These are phyloP conservation scores for Backusella australiensis DNA, from an alignment of 192 early-diverging fungal species.

Conservation along the genomic window DNA sequence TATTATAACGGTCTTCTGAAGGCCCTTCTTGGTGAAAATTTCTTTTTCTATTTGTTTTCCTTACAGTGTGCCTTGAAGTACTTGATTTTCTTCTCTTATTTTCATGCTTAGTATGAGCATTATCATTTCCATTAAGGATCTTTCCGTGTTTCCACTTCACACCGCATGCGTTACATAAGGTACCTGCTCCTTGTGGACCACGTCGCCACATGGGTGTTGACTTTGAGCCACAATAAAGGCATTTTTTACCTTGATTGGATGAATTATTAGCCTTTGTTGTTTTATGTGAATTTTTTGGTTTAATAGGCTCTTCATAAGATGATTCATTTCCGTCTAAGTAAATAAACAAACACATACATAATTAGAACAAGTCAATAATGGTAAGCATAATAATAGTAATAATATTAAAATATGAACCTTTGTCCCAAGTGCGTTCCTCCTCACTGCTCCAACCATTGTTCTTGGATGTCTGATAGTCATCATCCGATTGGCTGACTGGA, in stretches of 20 bases:
- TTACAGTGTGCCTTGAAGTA: slow-evolving; percentile 1
- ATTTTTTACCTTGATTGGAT: slow-evolving; percentile 43
- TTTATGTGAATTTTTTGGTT: background rate
- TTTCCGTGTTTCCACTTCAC: slow-evolving; percentile 85
- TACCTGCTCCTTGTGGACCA: slow-evolving; percentile 67
- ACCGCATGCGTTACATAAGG: slow-evolving; percentile 79
- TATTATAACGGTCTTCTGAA: background rate
- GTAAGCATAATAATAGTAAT: background rate
- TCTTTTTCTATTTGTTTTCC: background rate
- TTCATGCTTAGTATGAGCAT: background rate
- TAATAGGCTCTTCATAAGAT: background rate
- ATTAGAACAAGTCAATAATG: background rate
- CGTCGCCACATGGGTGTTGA: slow-evolving; percentile 80
- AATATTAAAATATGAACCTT: slow-evolving; percentile 7
- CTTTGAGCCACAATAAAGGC: slow-evolving; percentile 62
- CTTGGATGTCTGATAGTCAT: slow-evolving; percentile 4
- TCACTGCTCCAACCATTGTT: slow-evolving; percentile 10
- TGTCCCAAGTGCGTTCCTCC: slow-evolving; percentile 1
- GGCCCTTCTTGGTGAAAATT: background rate
- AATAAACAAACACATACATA: background rate
- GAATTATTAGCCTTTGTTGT: slow-evolving; percentile 4
- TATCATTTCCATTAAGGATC: slow-evolving; percentile 47
- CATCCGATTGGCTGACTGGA: slow-evolving; percentile 8
- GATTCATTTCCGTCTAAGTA: slow-evolving; percentile 3
- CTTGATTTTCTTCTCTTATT: slow-evolving; percentile 26